Percentiles rank a stretch among this genome's conserved stretches.
These are phyloP conservation scores for Fusarium compactum DNA, from an alignment of 2,329 filamentous ascomycete genomes.

Conservation along the genomic window DNA sequence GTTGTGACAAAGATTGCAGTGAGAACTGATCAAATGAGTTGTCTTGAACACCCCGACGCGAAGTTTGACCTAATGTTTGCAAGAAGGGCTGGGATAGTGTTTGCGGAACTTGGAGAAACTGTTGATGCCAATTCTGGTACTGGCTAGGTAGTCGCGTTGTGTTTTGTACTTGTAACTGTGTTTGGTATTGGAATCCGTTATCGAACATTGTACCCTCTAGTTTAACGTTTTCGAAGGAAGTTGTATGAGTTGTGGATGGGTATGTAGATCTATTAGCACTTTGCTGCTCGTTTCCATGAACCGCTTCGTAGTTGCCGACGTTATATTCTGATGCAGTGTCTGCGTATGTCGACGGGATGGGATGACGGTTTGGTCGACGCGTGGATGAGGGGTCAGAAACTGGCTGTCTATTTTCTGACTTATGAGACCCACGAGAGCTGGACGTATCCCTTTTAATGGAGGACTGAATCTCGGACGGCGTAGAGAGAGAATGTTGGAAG, in stretches of 20 bases:
- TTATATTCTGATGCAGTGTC: neutral
- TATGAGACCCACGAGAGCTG: neutral
- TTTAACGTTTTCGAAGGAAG: neutral
- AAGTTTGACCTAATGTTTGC: neutral
- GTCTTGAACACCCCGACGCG: neutral
- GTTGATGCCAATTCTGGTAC: neutral
- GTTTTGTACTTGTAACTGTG: neutral
- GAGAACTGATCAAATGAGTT: neutral
- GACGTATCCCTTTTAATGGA: neutral
- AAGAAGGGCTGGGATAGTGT: neutral
- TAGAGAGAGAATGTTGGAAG: neutral
- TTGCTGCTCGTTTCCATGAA: slow-evolving; percentile 3
- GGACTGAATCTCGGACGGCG: too few relatives aligned
- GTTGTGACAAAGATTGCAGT: neutral
- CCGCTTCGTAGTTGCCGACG: neutral
- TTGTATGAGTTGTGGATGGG: neutral
- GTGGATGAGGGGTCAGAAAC: too few relatives aligned
- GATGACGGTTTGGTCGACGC: neutral
- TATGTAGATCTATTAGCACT: neutral
- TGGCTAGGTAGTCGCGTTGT: neutral
- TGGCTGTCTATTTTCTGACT: neutral
- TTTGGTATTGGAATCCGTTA: neutral
- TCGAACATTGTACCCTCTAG: neutral
- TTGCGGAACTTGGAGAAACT: neutral
- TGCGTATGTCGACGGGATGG: slow-evolving; percentile 3